phyloP scores from a whole-genome alignment of 352 stramenopile genomes.

The Blastocystis sp. region DNA sequence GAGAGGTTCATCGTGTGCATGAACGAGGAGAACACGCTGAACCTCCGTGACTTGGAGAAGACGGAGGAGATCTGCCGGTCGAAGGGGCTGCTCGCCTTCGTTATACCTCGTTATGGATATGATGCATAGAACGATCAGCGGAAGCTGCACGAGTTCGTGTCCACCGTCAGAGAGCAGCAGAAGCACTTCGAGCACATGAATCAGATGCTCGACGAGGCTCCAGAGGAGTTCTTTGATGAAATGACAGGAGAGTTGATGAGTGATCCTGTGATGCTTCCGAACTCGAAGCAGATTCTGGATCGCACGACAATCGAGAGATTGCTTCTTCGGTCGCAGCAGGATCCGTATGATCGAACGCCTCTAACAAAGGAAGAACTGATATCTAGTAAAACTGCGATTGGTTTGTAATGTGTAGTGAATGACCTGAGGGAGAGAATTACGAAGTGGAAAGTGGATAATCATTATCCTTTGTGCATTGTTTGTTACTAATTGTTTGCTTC shows the following conservation, averaged over 20 bases:
- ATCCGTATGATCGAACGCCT: constrained; percentile 30
- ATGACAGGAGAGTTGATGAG: constrained; percentile 47
- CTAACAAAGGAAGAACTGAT: constrained; percentile 58
- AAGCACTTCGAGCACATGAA: neutral
- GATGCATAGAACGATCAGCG: constrained; percentile 29
- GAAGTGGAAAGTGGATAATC: constrained; percentile 12
- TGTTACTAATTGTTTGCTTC: neutral
- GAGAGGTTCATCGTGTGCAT: constrained; percentile 19
- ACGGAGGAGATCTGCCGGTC: neutral
- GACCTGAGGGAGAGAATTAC: neutral
- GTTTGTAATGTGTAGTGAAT: neutral
- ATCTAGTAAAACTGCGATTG: neutral
- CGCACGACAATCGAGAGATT: constrained; percentile 17
- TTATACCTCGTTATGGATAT: neutral
- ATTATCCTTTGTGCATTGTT: neutral
- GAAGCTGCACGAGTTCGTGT: neutral
- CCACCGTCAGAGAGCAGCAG: neutral
- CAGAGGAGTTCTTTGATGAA: constrained; percentile 37
- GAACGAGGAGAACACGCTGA: constrained; percentile 9
- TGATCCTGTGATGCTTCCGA: constrained; percentile 49
- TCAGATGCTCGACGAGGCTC: constrained; percentile 15
- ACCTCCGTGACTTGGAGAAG: constrained; percentile 2
- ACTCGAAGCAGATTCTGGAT: constrained; percentile 16
- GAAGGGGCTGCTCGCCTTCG: neutral
- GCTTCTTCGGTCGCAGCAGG: neutral